phyloP scores from a whole-genome alignment of 1,139 yeast genomes.

The Maudiozyma humilis region DNA sequence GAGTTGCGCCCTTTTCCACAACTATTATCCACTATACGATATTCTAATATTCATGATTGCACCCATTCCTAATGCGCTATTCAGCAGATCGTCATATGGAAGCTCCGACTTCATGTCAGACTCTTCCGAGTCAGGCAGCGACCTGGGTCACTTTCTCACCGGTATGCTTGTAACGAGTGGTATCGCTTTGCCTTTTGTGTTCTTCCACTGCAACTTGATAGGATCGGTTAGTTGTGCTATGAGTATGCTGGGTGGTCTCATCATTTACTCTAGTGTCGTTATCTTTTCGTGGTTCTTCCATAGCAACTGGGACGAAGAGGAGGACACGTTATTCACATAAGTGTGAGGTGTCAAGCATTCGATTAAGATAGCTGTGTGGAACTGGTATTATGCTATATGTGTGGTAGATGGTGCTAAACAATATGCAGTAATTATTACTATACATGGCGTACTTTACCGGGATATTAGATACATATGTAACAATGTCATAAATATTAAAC shows the following conservation, averaged over 20 bases:
- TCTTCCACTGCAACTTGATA: slow-evolving; percentile 53
- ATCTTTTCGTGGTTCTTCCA: slow-evolving; percentile 61
- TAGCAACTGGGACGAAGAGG: slow-evolving; percentile 27
- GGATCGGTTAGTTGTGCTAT: slow-evolving; percentile 50
- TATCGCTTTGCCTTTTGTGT: slow-evolving; percentile 53
- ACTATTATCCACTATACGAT: slow-evolving; percentile 66
- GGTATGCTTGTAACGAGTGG: slow-evolving; percentile 66
- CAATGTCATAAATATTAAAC: too few species aligned
- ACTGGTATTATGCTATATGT: too few species aligned
- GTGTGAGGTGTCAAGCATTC: not conserved
- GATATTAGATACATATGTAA: not conserved
- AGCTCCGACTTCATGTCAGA: slow-evolving; percentile 55
- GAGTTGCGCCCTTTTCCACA: slow-evolving; percentile 64
- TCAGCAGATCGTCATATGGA: slow-evolving; percentile 39
- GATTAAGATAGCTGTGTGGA: too few species aligned
- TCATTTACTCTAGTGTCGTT: slow-evolving; percentile 63
- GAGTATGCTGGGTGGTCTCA: slow-evolving; percentile 63
- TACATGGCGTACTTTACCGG: not conserved
- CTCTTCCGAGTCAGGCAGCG: slow-evolving; percentile 39
- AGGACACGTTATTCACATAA: slow-evolving; percentile 25
- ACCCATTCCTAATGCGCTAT: slow-evolving; percentile 57
- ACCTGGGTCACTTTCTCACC: slow-evolving; percentile 53
- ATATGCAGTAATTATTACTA: too few species aligned
- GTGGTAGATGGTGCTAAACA: too few species aligned
- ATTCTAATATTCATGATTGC: slow-evolving; percentile 53